Base-by-base conservation (phyloP, 1,284 basidiomycete species). In the Hypsizygus ulmarius region DNA sequence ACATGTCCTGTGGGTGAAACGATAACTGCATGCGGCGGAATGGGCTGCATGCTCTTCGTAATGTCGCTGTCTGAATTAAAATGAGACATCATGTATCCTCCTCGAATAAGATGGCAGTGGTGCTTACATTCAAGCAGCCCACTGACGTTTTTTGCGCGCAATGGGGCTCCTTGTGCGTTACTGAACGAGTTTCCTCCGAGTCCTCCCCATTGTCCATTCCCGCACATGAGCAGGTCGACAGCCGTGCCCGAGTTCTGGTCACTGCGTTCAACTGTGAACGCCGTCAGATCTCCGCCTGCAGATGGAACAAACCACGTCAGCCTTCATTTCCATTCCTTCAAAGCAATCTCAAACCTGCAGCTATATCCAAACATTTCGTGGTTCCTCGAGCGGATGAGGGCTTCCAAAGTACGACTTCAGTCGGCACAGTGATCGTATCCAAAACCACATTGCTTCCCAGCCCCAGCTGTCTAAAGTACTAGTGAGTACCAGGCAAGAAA, bases 181-280 rank as follows among this genome's bases (percentile, higher is more conserved):
- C 77, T 87, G 73, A 82, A 95, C 37, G 78, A 64, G n/a, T 74
- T 75, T 42, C 90, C 93, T 0, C 94, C 95, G 3, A 97, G 76
- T 2, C 89, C 87, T 9, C 95, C 94, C 67, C 80, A 91, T 64
- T 89, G 83, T 14, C 78, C 95, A 74, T 84, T 92, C 0, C 95
- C 95, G 54, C 84, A 87, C 41, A 90, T 82, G 28, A 94, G 75
- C 3, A 96, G 63, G 58, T 97, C 93, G 12, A 85, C 66, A 32
- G 72, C 78, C 21, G 63, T 65, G 28, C 69, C 64, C 7, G 69
- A 62, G 36, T 64, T 66, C 12, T 64, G 67, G 19, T 71, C 64
- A n/a, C 62, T 63, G 12, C 83, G 76, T 66, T 90, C 82, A 29
- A 91, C 84, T 19, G 82, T 80, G 63, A 93, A 94, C 56, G 86